Base-by-base conservation (phyloP, 495 filamentous ascomycete genomes). In the Cladorrhinum samala region DNA sequence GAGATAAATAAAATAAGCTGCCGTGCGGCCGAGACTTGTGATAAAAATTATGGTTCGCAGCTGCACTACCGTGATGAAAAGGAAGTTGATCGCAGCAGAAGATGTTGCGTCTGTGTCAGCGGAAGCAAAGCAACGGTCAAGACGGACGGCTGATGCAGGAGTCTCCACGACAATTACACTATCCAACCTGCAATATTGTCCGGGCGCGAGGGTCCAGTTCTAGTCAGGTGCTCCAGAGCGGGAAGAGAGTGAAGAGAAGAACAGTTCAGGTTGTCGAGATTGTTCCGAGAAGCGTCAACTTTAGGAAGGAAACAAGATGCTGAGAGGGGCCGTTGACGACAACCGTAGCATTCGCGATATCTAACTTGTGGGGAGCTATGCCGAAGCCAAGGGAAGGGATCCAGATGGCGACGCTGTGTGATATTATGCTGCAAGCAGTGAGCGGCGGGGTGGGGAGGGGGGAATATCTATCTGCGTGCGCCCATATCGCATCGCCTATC, bases 101-200 rank as follows among this genome's bases (percentile, higher is more conserved):
- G 8, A 8, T 37, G 50, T 46, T 52, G 50, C 50, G 24, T 36
- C 49, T 24, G 50, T 38, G 41, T 27, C 21, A 24, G 30, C 27
- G 27, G 27, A 5, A 33, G 27, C 5, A 45, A 56, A 13, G 38
- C 25, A 46, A 18, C 11, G 20, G 37, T 40, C 43, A 18, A 5
- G 36, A 20, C 41, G 36, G 18, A 23, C 36, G 37, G 54, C 44
- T 44, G 54, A 33, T 52, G 54, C 49, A 46, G 40, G 44, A 49
- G 7, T 18, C 48, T 45, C 49, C 54, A 39, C 55, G 55, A 49
- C 39, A 17, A 51, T 39, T 52, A 46, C 36, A 50, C 49, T 44
- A 53, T 49, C 45, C 46, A 24, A 33, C 46, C 25, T 57, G 50
- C 50, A 53, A 46, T 18, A 20, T 50, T 25, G 49, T 46, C 40